Conservation (phyloP, 805 yeast genomes). For the Yarrowia sp. region DNA sequence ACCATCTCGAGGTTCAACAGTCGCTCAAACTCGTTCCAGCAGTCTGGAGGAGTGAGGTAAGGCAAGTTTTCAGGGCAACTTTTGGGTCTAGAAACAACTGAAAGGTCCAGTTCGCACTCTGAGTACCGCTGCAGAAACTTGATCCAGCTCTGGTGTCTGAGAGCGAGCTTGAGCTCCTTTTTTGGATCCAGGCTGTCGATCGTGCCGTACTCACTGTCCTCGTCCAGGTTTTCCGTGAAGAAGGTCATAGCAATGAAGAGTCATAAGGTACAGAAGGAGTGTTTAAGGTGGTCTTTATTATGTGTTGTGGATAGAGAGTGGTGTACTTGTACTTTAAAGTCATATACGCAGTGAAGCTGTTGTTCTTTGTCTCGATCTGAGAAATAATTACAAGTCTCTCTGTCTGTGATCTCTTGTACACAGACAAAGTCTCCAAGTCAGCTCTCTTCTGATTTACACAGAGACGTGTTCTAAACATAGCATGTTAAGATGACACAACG, state of each 20-base stretch:
- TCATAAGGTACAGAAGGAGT: too few relatives aligned
- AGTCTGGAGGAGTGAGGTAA: neutral
- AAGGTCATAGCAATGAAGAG: neutral
- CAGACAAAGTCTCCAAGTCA: too few relatives aligned
- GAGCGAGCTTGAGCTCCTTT: neutral
- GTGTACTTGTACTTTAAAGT: too few relatives aligned
- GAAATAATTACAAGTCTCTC: too few relatives aligned
- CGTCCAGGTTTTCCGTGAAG: constrained; percentile 3
- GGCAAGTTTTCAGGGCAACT: neutral
- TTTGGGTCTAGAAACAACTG: neutral
- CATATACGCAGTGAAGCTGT: too few relatives aligned
- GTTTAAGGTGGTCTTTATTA: too few relatives aligned
- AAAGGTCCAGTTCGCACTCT: constrained; percentile 4
- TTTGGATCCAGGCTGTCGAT: neutral
- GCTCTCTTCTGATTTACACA: too few relatives aligned
- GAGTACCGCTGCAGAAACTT: constrained; percentile 21
- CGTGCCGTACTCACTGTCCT: neutral
- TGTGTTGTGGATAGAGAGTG: too few relatives aligned
- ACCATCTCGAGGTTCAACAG: constrained; percentile 14
- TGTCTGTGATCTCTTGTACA: too few relatives aligned
- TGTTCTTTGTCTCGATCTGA: too few relatives aligned
- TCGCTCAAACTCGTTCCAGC: constrained; percentile 24
- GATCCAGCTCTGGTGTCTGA: constrained; percentile 13
- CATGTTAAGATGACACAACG: too few relatives aligned
- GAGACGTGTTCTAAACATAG: too few relatives aligned